phyloP scores from a whole-genome alignment of 257 asterid species.

The Nicotiana tabacum region DNA sequence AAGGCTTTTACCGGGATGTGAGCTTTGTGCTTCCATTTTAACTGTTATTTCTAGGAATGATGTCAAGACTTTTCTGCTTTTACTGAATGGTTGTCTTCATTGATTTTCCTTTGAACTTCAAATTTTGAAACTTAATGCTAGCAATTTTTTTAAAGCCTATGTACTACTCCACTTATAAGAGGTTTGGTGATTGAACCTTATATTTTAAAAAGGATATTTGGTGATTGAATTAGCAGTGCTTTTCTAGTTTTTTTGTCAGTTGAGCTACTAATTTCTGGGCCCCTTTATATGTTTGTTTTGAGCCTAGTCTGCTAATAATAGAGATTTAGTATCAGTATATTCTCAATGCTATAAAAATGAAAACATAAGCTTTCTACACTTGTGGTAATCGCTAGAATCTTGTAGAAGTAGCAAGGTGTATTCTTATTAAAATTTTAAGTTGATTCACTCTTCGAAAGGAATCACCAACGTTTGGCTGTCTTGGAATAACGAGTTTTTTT shows the following conservation, averaged over 20 bases:
- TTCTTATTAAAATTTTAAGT: neutral
- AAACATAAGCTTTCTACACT: too few species aligned
- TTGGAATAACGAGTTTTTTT: neutral
- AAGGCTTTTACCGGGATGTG: constrained; percentile 13
- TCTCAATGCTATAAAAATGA: neutral
- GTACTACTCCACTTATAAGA: neutral
- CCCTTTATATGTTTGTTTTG: neutral
- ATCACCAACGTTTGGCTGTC: neutral
- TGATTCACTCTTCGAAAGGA: neutral
- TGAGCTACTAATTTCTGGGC: neutral
- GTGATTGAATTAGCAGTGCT: neutral
- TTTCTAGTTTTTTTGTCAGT: neutral
- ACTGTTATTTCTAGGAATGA: neutral
- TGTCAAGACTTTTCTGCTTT: neutral
- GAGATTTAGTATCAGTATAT: neutral
- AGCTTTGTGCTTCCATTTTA: neutral
- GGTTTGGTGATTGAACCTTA: neutral
- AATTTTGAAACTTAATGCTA: neutral
- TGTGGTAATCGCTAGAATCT: neutral
- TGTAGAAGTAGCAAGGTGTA: neutral
- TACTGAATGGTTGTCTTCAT: neutral
- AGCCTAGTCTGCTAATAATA: neutral
- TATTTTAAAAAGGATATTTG: neutral
- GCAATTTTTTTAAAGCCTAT: neutral
- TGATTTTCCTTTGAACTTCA: neutral